Evolutionary conservation across 106 monocot genomes (phyloP).

Genomic region (Dioscorea dumetorum): DNA sequence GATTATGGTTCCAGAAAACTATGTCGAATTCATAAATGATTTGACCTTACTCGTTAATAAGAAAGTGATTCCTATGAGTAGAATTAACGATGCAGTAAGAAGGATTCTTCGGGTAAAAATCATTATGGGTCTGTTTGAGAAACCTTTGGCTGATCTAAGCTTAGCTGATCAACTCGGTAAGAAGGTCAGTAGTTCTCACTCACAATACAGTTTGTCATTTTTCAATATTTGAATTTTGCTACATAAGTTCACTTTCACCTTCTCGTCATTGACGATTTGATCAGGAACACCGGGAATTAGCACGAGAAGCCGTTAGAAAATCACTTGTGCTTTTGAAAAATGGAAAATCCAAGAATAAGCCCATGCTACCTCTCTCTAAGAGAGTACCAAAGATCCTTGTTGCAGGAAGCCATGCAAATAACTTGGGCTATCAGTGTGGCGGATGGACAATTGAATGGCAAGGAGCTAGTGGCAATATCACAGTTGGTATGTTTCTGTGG

Average conservation of each 20-base stretch:
- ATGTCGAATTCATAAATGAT: conserved; percentile 29
- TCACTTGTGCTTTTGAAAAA: conserved; percentile 84
- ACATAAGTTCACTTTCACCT: background rate
- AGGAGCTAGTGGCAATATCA: conserved; percentile 41
- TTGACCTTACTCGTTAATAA: conserved; percentile 40
- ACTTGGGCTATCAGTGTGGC: conserved; percentile 64
- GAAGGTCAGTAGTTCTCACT: conserved; percentile 28
- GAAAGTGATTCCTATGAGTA: conserved; percentile 47
- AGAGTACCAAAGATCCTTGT: conserved; percentile 47
- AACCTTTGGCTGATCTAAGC: conserved; percentile 53
- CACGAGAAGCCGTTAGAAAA: conserved; percentile 88
- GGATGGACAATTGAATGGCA: conserved; percentile 71
- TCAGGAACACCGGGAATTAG: conserved; percentile 86
- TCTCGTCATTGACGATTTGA: background rate
- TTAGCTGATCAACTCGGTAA: conserved; percentile 57
- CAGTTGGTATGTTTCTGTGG: conserved; percentile 12
- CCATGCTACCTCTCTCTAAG: conserved; percentile 46
- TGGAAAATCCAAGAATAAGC: conserved; percentile 21
- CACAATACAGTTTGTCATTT: background rate
- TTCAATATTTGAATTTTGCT: background rate
- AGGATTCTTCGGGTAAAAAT: conserved; percentile 81
- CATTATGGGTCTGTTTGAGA: conserved; percentile 78
- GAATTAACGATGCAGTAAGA: conserved; percentile 77
- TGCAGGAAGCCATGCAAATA: conserved; percentile 54
- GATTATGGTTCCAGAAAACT: conserved; percentile 78